Conservation (phyloP, 495 filamentous ascomycete genomes). For the Pyrenula aspistea region DNA sequence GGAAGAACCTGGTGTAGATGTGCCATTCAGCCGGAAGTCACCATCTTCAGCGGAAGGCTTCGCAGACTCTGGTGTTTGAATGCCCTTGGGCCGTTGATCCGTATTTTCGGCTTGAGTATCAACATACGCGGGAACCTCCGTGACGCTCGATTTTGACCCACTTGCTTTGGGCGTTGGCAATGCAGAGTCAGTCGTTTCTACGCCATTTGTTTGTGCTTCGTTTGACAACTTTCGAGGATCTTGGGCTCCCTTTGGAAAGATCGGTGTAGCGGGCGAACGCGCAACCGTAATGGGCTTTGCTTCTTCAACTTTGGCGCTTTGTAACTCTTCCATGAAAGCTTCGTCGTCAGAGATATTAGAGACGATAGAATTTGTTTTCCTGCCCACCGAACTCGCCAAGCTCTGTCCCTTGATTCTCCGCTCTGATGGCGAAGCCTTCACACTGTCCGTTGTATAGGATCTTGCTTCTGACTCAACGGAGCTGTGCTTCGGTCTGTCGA, state of each 20-base stretch:
- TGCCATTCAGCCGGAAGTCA: no score
- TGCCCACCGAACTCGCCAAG: background rate
- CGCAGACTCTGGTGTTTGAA: slow-evolving; percentile 25
- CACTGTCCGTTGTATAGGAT: background rate
- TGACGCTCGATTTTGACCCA: background rate
- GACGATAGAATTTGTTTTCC: background rate
- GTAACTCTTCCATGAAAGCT: slow-evolving; percentile 80
- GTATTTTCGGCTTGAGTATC: background rate
- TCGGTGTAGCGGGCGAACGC: slow-evolving; percentile 38
- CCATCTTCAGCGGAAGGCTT: background rate
- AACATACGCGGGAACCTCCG: background rate
- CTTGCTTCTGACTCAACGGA: background rate
- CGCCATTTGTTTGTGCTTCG: slow-evolving; percentile 23
- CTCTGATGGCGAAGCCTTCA: background rate
- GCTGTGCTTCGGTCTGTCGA: background rate
- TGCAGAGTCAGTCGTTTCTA: background rate
- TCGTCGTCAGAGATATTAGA: slow-evolving; percentile 53
- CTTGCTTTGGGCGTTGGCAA: background rate
- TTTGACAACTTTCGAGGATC: background rate
- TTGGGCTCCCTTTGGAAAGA: background rate
- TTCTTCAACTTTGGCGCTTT: slow-evolving; percentile 69
- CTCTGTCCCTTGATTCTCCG: background rate
- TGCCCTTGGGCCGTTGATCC: no score
- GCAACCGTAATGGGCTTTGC: slow-evolving; percentile 73
- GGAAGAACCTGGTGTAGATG: no score